phyloP scores from a whole-genome alignment of 2,329 filamentous ascomycete genomes.

The Sclerotinia trifoliorum region DNA sequence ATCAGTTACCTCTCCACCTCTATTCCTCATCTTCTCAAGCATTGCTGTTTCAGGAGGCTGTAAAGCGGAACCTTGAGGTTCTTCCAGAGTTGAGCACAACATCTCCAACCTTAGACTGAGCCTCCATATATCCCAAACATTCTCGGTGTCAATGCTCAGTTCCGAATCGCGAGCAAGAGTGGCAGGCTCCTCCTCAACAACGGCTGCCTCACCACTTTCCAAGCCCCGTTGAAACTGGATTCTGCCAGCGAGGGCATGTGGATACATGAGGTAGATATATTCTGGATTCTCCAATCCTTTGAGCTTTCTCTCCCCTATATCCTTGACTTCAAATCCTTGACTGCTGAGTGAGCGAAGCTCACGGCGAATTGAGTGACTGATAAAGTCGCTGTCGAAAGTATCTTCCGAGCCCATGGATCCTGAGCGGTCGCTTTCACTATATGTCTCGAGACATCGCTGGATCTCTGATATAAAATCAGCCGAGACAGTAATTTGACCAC shows the following conservation, averaged over 20 bases:
- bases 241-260: constrained; percentile 79
- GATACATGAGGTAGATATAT: constrained; percentile 92
- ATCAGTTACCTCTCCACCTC: constrained; percentile 85
- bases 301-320: constrained; percentile 89
- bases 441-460: constrained; percentile 83
- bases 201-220: constrained; percentile 43
- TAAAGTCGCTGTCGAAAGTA: constrained; percentile 70
- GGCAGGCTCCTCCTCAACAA: constrained; percentile 49
- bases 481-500: constrained; percentile 94
- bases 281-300: constrained; percentile 98
- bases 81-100: constrained; percentile 86
- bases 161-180: constrained; percentile 64
- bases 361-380: constrained; percentile 75
- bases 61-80: constrained; percentile 55
- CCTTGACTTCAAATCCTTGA: constrained; percentile 95
- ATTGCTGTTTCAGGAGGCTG: constrained; percentile 81
- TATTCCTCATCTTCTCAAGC: constrained; percentile 68
- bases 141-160: constrained; percentile 74
- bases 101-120: constrained; percentile 88
- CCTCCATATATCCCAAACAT: constrained; percentile 80
- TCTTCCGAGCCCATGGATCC: constrained; percentile 71
- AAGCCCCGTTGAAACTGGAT: constrained; percentile 60
- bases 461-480: constrained; percentile 97
- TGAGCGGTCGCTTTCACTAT: constrained; percentile 77
- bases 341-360: constrained; percentile 84